Evolutionary conservation across 306 rosid species (phyloP).

Genomic region (Oxytropis ochrocephala): DNA sequence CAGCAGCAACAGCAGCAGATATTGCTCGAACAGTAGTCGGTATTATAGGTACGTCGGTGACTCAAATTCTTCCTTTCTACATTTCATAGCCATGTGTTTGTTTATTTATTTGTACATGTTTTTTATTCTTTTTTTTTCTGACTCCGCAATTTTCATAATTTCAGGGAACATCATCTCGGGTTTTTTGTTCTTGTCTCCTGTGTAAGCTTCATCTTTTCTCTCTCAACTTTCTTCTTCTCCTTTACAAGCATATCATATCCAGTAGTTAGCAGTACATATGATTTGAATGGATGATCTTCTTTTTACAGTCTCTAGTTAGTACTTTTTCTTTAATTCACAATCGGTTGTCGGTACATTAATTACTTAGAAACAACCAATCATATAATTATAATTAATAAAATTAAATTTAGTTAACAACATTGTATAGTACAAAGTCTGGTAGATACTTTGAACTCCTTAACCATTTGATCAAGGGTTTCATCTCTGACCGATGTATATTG

Average conservation of each 20-base stretch:
- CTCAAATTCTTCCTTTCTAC: neutral
- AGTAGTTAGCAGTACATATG: too few relatives aligned
- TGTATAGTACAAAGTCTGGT: too few relatives aligned
- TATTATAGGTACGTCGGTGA: slow-evolving; percentile 59
- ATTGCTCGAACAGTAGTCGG: slow-evolving; percentile 64
- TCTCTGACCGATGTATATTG: too few relatives aligned
- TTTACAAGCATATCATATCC: neutral
- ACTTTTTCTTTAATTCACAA: too few relatives aligned
- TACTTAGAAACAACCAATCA: too few relatives aligned
- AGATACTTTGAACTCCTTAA: too few relatives aligned
- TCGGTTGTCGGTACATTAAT: too few relatives aligned
- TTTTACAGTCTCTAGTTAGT: too few relatives aligned
- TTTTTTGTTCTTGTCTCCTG: slow-evolving; percentile 68
- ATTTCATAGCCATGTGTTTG: neutral
- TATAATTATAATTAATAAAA: too few relatives aligned
- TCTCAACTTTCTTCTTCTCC: neutral
- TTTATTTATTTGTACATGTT: neutral
- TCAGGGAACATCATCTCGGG: slow-evolving; percentile 81
- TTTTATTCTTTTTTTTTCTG: neutral
- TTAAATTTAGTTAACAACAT: too few relatives aligned
- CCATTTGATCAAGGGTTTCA: too few relatives aligned
- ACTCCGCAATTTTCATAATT: neutral
- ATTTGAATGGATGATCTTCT: neutral
- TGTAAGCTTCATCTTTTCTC: slow-evolving; percentile 43
- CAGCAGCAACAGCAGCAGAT: slow-evolving; percentile 59